Evolutionary conservation across 2,329 filamentous ascomycete species (phyloP).

Genomic region (Didymella segeticola): DNA sequence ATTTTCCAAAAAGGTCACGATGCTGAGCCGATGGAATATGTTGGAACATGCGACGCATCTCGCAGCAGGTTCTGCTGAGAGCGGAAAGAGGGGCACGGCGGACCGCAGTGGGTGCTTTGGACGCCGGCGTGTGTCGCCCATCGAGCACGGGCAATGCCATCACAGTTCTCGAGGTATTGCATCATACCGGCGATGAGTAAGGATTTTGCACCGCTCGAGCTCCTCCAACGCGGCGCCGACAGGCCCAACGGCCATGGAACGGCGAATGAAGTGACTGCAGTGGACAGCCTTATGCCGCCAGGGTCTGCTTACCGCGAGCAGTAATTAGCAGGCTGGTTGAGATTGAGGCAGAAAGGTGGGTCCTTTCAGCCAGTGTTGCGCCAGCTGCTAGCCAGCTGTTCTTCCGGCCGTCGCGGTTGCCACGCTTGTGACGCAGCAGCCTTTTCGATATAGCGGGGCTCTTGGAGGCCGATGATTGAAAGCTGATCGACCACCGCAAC

Average conservation of each 20-base stretch:
- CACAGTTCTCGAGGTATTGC: slow-evolving; percentile 14
- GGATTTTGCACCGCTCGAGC: slow-evolving; percentile 9
- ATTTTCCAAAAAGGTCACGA: slow-evolving; percentile 18
- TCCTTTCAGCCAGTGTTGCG: slow-evolving; percentile 21
- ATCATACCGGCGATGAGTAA: slow-evolving; percentile 20
- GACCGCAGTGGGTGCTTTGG: slow-evolving; percentile 16
- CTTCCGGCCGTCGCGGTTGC: slow-evolving; percentile 31
- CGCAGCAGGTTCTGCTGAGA: slow-evolving; percentile 12
- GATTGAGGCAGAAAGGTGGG: slow-evolving; percentile 24
- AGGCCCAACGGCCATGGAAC: slow-evolving; percentile 19
- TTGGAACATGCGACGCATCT: slow-evolving; percentile 12
- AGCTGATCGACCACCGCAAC: slow-evolving; percentile 27
- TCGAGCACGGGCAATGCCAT: slow-evolving; percentile 10
- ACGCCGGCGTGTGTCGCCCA: slow-evolving; percentile 17
- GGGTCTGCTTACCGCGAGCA: slow-evolving; percentile 28
- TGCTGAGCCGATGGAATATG: slow-evolving; percentile 20
- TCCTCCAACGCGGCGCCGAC: not conserved
- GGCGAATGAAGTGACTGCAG: slow-evolving; percentile 14
- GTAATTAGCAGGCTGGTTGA: slow-evolving; percentile 38
- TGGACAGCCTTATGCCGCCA: slow-evolving; percentile 16
- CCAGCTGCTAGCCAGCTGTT: slow-evolving; percentile 24
- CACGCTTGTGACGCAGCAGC: slow-evolving; percentile 46
- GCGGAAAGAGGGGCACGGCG: slow-evolving; percentile 16
- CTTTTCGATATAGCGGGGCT: slow-evolving; percentile 28
- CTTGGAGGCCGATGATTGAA: slow-evolving; percentile 33